Base-by-base conservation (phyloP, 495 filamentous ascomycete species). In the Penicillium lagena region DNA sequence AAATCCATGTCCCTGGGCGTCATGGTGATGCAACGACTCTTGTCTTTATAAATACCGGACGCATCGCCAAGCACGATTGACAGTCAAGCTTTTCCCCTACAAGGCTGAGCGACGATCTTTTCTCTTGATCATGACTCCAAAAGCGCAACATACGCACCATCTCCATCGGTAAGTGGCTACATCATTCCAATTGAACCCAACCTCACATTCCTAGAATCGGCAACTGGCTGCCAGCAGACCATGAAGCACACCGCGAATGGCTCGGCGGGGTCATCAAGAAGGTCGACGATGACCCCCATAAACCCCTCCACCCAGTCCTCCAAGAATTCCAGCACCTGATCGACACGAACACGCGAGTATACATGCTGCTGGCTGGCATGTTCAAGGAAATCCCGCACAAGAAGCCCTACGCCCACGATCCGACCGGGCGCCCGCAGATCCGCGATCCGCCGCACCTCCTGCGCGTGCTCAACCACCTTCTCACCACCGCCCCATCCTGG, bases 381-480 rank as follows among this genome's bases (percentile, higher is more conserved):
- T 86, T 86, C 66, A 64, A 74, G 15, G 77, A 89, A 60, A 65
- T 90, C 31, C 86, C 85, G 0, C 50, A 53, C 32, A 63, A 64
- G 35, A 51, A 54, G 6, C 73, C 72, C 13, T 87, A 87, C 63
- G 49, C 67, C 42, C 70, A 63, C 1, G 80, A 86, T 47, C 81
- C 82, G 0, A 80, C 77, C 3, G 80, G 79, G 7, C 64, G 65
- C 37, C 66, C 62, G 10, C 77, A 85, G 57, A 79, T 87, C 40
- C 72, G 77, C 5, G 75, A 82, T 52, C 86, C 81, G 46, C 22
- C 63, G 5, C 80, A 85, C 54, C 81, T 89, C 78, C 64, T 89
- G 1, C 61, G 65, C 8, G 63, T 86, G 1, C 64, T 89, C 32
- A 83, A 85, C 53, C 71, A 80, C 45, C 72, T 86, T 4, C 70